These are phyloP conservation scores for Phytophthora brassicae DNA, from an alignment of 352 stramenopile genomes.

Conservation along the genomic window DNA sequence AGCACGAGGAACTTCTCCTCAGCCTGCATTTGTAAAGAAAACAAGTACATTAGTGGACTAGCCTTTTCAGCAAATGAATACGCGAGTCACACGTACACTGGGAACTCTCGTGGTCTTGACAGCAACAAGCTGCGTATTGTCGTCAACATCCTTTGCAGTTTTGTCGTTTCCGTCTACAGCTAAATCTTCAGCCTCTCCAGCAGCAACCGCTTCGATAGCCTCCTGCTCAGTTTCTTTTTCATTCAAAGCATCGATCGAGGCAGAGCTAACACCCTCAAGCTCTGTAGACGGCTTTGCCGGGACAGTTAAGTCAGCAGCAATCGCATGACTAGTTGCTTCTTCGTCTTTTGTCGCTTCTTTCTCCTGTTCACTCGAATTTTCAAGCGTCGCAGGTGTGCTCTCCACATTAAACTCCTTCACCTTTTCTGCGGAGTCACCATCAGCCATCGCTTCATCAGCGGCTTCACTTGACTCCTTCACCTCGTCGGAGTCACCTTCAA, in stretches of 20 bases:
- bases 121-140: slow-evolving; percentile 14
- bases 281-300: neutral
- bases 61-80: neutral
- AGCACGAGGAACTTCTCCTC: slow-evolving; percentile 63
- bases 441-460: neutral
- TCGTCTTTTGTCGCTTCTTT: neutral
- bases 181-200: neutral
- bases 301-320: neutral
- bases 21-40: slow-evolving; percentile 21
- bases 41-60: slow-evolving; percentile 1
- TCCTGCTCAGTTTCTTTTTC: slow-evolving; percentile 34
- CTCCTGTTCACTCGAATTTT: neutral
- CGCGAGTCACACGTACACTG: slow-evolving; percentile 21
- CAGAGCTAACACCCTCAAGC: neutral
- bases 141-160: neutral
- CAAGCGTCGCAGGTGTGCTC: neutral
- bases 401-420: neutral
- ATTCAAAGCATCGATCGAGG: slow-evolving; percentile 6
- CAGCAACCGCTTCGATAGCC: slow-evolving; percentile 9
- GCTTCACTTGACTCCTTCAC: neutral
- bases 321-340: neutral
- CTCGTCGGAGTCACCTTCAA: neutral
- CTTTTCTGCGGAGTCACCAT: slow-evolving; percentile 3
- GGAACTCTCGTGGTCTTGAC: slow-evolving; percentile 1
- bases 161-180: neutral